Evolutionary conservation across 257 asterid species (phyloP).

Genomic region (Rubia yunnanensis): DNA sequence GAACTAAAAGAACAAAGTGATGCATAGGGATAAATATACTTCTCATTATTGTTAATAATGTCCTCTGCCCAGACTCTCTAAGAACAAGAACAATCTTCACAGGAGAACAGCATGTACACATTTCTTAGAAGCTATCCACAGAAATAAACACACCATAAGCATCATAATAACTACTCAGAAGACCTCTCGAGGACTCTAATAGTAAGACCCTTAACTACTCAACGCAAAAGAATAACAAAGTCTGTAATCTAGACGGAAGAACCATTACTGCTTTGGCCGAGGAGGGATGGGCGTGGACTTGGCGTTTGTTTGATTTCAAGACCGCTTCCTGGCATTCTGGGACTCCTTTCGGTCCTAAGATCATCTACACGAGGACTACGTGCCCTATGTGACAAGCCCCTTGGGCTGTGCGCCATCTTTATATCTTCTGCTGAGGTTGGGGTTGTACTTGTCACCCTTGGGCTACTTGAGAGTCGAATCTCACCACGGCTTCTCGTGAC

Average conservation of each 20-base stretch:
- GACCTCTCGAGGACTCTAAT: constrained; percentile 3
- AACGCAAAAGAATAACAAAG: constrained; percentile 6
- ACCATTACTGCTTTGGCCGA: constrained; percentile 33
- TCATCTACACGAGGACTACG: constrained; percentile 56
- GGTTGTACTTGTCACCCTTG: constrained; percentile 60
- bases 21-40: neutral
- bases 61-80: constrained; percentile 12
- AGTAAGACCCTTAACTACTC: neutral
- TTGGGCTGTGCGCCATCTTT: constrained; percentile 43
- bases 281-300: constrained; percentile 54
- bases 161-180: constrained; percentile 3
- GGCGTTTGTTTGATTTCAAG: constrained; percentile 50
- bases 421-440: constrained; percentile 40
- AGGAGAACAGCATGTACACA: neutral
- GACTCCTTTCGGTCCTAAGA: constrained; percentile 39
- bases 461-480: constrained; percentile 61
- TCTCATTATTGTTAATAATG: constrained; percentile 7
- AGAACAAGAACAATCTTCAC: constrained; percentile 1
- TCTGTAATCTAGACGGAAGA: constrained; percentile 29
- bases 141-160: neutral
- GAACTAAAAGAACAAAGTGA: neutral
- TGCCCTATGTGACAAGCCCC: constrained; percentile 25
- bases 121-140: constrained; percentile 1
- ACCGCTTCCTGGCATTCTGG: constrained; percentile 25
- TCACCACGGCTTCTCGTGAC: constrained; percentile 92